Percentiles rank a stretch among this genome's conserved stretches.
These are phyloP conservation scores for Yamadazyma laniorum DNA, from an alignment of 805 yeast genomes.

Conservation along the genomic window DNA sequence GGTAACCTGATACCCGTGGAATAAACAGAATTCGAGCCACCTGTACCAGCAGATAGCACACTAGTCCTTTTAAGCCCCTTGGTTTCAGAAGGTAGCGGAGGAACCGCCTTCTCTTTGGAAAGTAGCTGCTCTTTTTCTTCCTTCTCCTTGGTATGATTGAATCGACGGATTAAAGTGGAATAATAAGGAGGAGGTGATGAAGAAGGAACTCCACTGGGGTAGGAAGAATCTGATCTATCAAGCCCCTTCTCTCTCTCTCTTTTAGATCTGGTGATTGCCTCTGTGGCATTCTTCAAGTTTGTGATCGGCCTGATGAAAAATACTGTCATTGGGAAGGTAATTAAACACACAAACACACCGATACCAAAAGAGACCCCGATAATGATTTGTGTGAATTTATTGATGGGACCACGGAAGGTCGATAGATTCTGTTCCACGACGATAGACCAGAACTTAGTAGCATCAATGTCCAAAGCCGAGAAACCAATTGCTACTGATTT, in stretches of 20 bases:
- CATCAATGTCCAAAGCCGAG: conserved; percentile 26
- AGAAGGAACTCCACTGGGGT: background rate
- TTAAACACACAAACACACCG: conserved; percentile 66
- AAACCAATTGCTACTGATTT: conserved; percentile 35
- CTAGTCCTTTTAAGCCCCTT: conserved; percentile 30
- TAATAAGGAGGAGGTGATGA: conserved; percentile 19
- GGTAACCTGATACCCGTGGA: conserved; percentile 42
- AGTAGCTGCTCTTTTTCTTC: conserved; percentile 3
- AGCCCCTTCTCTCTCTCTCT: conserved; percentile 20
- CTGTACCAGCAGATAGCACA: conserved; percentile 28
- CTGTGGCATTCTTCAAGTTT: conserved; percentile 78
- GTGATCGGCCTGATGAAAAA: conserved; percentile 84
- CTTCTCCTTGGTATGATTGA: conserved; percentile 1
- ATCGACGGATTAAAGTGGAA: conserved; percentile 14
- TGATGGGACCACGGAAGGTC: conserved; percentile 61
- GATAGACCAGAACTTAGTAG: conserved; percentile 63
- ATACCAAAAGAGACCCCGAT: conserved; percentile 77
- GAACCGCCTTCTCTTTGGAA: background rate
- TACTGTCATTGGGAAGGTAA: conserved; percentile 83
- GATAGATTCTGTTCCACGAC: conserved; percentile 61
- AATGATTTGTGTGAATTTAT: conserved; percentile 62
- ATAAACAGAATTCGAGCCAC: conserved; percentile 37
- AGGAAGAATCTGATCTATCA: background rate
- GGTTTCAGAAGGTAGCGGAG: background rate
- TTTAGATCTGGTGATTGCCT: conserved; percentile 53